Evolutionary conservation across 129 eudicot species (phyloP).

Genomic region (Chrysanthemum lavandulifolium): DNA sequence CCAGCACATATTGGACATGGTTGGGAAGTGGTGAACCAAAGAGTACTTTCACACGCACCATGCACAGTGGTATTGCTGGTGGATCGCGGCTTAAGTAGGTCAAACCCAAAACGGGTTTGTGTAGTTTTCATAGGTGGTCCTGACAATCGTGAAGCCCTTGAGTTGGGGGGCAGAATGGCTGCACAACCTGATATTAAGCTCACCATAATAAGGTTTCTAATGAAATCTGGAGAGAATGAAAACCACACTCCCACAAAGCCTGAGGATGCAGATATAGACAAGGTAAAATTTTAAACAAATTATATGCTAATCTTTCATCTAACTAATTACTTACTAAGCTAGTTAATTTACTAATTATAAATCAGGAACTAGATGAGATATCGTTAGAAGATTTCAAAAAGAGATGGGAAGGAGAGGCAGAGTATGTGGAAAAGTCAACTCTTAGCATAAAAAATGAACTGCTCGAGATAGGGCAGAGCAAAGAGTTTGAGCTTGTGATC

Average conservation of each 20-base stretch:
- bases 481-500: conserved; percentile 44
- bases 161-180: conserved; percentile 66
- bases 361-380: conserved; percentile 43
- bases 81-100: conserved; percentile 56
- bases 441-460: conserved; percentile 33
- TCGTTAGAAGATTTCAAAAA: conserved; percentile 36
- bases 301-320: not conserved
- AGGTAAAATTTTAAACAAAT: not conserved
- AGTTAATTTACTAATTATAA: not conserved
- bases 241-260: not conserved
- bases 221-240: not conserved
- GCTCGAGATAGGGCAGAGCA: conserved; percentile 38
- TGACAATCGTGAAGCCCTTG: conserved; percentile 62
- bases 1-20: conserved; percentile 43
- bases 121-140: conserved; percentile 70
- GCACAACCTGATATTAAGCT: conserved; percentile 54
- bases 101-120: conserved; percentile 35
- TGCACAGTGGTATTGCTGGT: conserved; percentile 67
- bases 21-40: conserved; percentile 58
- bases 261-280: not conserved
- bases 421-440: conserved; percentile 41
- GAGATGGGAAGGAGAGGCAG: conserved; percentile 45
- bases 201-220: conserved; percentile 43
- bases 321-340: not conserved
- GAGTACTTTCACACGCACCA: conserved; percentile 51